Percentiles rank a stretch among this genome's conserved stretches.
These are phyloP conservation scores for Nakazawaea pomicola DNA, from an alignment of 805 yeast genomes.

Conservation along the genomic window DNA sequence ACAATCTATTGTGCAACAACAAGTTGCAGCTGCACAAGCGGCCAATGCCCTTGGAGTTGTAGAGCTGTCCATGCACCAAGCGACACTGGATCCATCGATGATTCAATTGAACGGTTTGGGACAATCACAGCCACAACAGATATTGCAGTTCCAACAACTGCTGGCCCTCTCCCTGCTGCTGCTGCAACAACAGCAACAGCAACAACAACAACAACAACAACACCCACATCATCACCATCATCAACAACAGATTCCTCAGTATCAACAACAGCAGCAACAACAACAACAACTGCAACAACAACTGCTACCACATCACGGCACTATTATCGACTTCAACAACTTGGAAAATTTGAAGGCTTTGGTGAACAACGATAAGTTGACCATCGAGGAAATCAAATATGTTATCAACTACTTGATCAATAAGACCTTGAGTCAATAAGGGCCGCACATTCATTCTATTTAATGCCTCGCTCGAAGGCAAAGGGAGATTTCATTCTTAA, in stretches of 20 bases:
- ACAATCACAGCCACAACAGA: conserved; percentile 10
- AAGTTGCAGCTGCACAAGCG: conserved; percentile 6
- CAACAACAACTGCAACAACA: conserved; percentile 8
- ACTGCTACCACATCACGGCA: conserved; percentile 7
- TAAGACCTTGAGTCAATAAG: no score
- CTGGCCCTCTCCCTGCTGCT: conserved; percentile 8
- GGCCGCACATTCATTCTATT: no score
- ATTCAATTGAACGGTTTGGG: conserved; percentile 12
- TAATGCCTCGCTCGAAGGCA: no score
- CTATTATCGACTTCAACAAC: conserved; percentile 11
- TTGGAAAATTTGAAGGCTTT: conserved; percentile 9
- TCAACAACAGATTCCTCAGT: not conserved
- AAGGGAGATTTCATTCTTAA: no score
- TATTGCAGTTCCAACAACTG: conserved; percentile 12
- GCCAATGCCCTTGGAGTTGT: conserved; percentile 10
- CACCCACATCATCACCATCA: conserved; percentile 4
- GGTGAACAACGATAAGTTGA: conserved; percentile 11
- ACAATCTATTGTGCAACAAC: conserved; percentile 6
- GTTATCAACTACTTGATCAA: conserved; percentile 10
- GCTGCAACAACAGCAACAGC: conserved; percentile 9
- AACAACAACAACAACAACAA: conserved; percentile 9
- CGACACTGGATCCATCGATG: conserved; percentile 12
- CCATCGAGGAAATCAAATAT: conserved; percentile 13
- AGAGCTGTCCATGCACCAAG: conserved; percentile 9
- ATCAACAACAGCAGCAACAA: conserved; percentile 4